phyloP scores from a whole-genome alignment of 495 filamentous ascomycete genomes.

The Filosporella fistucella region DNA sequence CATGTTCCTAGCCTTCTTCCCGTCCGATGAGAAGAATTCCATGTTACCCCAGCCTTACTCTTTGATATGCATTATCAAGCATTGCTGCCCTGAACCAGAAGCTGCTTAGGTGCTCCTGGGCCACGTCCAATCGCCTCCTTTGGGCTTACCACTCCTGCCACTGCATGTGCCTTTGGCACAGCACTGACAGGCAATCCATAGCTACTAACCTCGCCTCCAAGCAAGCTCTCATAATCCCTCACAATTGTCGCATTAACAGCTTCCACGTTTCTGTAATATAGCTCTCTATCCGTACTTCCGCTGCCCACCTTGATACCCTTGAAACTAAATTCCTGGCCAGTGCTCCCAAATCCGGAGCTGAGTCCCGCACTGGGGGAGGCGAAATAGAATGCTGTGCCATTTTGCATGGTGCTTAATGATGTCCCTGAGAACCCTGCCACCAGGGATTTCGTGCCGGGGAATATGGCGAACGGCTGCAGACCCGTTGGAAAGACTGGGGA shows the following conservation, averaged over 20 bases:
- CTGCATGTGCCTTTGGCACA: neutral
- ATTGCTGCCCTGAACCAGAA: constrained; percentile 13
- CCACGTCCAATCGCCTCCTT: constrained; percentile 24
- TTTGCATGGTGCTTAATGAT: constrained; percentile 43
- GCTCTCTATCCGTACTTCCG: constrained; percentile 25
- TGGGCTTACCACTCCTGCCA: constrained; percentile 13
- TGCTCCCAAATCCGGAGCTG: constrained; percentile 46
- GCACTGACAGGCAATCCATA: neutral
- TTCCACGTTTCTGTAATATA: constrained; percentile 45
- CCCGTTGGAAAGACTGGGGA: constrained; percentile 57
- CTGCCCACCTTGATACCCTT: constrained; percentile 31
- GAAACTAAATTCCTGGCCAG: constrained; percentile 52
- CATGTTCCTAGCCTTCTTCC: too few species aligned
- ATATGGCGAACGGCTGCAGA: constrained; percentile 41
- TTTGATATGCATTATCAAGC: too few species aligned
- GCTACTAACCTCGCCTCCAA: constrained; percentile 12
- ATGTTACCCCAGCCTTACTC: too few species aligned
- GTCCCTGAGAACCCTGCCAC: constrained; percentile 34
- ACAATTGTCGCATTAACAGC: constrained; percentile 48
- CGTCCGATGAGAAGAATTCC: too few species aligned
- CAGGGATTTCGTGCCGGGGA: constrained; percentile 19
- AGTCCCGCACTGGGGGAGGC: constrained; percentile 38
- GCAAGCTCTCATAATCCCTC: constrained; percentile 23
- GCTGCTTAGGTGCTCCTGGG: constrained; percentile 15
- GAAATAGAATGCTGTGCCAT: constrained; percentile 50